Evolutionary conservation across 495 filamentous ascomycete genomes (phyloP).

Genomic region (Talaromyces nanjingensis): DNA sequence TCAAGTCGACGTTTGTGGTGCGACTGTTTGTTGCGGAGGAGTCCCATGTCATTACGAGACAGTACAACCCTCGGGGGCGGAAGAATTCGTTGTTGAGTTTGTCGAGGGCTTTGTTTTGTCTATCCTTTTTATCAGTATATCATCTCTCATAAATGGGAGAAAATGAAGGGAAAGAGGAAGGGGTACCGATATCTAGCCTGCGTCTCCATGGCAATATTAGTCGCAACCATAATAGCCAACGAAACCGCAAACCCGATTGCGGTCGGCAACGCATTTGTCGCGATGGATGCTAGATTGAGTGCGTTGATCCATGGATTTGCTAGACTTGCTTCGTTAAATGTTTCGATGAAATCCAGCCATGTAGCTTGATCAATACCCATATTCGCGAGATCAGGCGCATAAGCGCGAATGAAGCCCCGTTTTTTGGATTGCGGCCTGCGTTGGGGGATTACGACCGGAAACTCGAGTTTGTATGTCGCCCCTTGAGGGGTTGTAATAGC

Average conservation of each 20-base stretch:
- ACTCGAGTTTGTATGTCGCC: slow-evolving; percentile 31
- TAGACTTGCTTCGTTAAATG: slow-evolving; percentile 30
- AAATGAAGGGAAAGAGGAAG: no score
- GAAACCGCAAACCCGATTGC: slow-evolving; percentile 37
- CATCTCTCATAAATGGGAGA: no score
- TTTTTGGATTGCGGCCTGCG: slow-evolving; percentile 23
- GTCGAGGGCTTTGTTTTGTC: slow-evolving; percentile 49
- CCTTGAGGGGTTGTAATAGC: neutral
- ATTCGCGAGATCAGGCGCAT: slow-evolving; percentile 45
- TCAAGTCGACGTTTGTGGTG: slow-evolving; percentile 9
- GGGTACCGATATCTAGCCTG: slow-evolving; percentile 14
- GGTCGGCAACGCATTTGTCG: slow-evolving; percentile 30
- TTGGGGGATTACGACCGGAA: slow-evolving; percentile 28
- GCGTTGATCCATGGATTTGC: slow-evolving; percentile 30
- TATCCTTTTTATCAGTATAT: no score
- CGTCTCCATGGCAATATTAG: slow-evolving; percentile 7
- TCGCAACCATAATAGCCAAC: slow-evolving; percentile 32
- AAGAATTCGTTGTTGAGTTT: slow-evolving; percentile 53
- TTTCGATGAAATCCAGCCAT: slow-evolving; percentile 48
- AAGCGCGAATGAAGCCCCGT: slow-evolving; percentile 32
- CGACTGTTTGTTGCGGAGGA: neutral
- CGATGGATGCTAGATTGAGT: slow-evolving; percentile 36
- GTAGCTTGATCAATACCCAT: slow-evolving; percentile 43
- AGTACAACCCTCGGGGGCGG: slow-evolving; percentile 51
- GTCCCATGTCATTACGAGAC: slow-evolving; percentile 54